These are phyloP conservation scores for Astraeus odoratus DNA, from an alignment of 768 basidiomycete species.

Conservation along the genomic window DNA sequence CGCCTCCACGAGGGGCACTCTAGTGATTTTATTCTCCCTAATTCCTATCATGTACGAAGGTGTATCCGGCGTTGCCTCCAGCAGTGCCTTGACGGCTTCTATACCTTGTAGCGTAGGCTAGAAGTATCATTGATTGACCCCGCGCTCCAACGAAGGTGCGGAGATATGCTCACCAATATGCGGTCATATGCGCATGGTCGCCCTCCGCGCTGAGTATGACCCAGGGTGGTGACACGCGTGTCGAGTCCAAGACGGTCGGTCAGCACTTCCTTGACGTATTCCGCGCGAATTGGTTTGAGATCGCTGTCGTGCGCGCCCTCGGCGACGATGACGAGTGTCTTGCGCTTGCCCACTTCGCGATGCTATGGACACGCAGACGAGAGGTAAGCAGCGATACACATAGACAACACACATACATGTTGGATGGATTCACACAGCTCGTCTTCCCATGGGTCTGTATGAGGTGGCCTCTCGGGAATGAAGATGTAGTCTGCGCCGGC, in stretches of 20 bases:
- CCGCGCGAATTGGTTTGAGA: conserved; percentile 87
- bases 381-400: background rate
- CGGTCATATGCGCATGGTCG: conserved; percentile 90
- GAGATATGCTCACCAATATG: conserved; percentile 58
- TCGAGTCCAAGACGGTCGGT: conserved; percentile 84
- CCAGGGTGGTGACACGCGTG: conserved; percentile 93
- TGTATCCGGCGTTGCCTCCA: conserved; percentile 79
- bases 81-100: conserved; percentile 83
- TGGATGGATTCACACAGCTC: conserved; percentile 84
- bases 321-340: conserved; percentile 97
- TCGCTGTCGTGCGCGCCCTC: conserved; percentile 89
- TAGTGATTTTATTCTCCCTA: conserved; percentile 89
- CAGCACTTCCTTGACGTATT: conserved; percentile 86
- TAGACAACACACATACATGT: conserved; percentile 43
- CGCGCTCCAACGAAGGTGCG: background rate
- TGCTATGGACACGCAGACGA: conserved; percentile 53
- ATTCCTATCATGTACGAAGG: conserved; percentile 98
- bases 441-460: conserved; percentile 76
- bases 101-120: conserved; percentile 96
- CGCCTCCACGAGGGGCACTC: conserved; percentile 88
- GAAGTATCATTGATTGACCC: background rate
- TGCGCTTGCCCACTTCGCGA: conserved; percentile 86
- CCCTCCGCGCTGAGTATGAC: conserved; percentile 95
- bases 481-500: conserved; percentile 96
- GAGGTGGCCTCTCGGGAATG: conserved; percentile 90